Evolutionary conservation across 768 basidiomycete species (phyloP), one percentile per base, ranked within the genome.

Genomic region (Auricularia sp.): DNA sequence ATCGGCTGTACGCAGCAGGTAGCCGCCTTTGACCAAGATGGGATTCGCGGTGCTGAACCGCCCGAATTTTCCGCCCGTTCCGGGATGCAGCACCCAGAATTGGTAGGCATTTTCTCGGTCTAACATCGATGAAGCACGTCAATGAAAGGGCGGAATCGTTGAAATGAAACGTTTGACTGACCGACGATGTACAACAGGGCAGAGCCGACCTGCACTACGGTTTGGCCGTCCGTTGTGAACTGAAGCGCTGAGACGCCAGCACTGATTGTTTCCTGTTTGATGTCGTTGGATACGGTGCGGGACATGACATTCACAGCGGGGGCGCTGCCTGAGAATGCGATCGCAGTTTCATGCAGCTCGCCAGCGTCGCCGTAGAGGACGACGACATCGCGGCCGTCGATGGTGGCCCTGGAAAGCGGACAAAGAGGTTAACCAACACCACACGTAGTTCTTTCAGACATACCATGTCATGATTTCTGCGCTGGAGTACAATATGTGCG

Each of bases 1-100:
- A 3, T 67, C 60, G 1, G 71, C 74, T 64, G 69, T 72, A 8
- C 74, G 73, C 12, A 75, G 73, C 53, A 75, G 70, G 66, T 74
- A 74, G 18, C 73, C 72, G 11, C 74, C 74, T 33, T 66, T 42
- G 47, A 74, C 67, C 5, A 73, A 53, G 68, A 67, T 3, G 66
- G 66, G 53, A 69, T 68, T 62, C 65, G 68, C 36, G 70, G 70
- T 33, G 69, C 65, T 33, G 34, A 59, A 59, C 14, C 34, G 6
- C 18, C 23, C 56, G 56, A 33, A 59, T 33, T 14, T 23, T 14
- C 56, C 56, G 23, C 16, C 33, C 8, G 29, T 35, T 11, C 23
- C 16, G 16, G 34, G 29, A 29, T 59, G 34, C 8, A 59, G 14
- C 23, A 33, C 34, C 56, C 56, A 59, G 56, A 59, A 59, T 18